These are phyloP conservation scores for Ascochyta lentis DNA, from an alignment of 2,329 filamentous ascomycete species.

Conservation along the genomic window DNA sequence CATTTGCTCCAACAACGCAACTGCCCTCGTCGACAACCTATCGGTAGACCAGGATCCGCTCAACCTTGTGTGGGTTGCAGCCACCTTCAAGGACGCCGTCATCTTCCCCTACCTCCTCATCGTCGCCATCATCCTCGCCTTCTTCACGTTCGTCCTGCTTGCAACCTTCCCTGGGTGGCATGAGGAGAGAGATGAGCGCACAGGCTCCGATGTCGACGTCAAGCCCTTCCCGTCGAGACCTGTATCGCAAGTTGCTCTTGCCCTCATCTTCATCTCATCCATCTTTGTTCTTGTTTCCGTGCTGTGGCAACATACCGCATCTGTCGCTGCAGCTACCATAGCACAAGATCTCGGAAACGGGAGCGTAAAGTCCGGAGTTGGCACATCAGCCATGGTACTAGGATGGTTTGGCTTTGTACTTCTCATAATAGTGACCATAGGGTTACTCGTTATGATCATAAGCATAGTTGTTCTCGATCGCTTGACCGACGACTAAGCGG, in stretches of 20 bases:
- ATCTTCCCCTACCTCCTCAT: constrained; percentile 99
- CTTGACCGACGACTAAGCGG: constrained; percentile 51
- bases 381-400: constrained; percentile 94
- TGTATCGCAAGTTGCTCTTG: constrained; percentile 90
- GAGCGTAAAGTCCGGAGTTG: constrained; percentile 83
- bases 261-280: constrained; percentile 80
- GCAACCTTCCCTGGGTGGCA: constrained; percentile 98
- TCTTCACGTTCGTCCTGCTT: constrained; percentile 91
- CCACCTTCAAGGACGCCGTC: constrained; percentile 97
- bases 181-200: constrained; percentile 78
- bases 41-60: constrained; percentile 91
- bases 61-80: constrained; percentile 95
- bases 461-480: constrained; percentile 83
- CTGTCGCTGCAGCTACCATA: constrained; percentile 91
- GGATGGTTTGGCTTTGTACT: constrained; percentile 97
- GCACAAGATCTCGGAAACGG: constrained; percentile 93
- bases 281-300: constrained; percentile 72
- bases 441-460: constrained; percentile 93
- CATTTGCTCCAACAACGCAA: constrained; percentile 97
- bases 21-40: constrained; percentile 86
- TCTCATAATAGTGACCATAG: constrained; percentile 94
- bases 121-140: constrained; percentile 96
- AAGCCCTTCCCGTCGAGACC: constrained; percentile 92
- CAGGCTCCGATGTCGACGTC: constrained; percentile 84
- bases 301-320: constrained; percentile 94